These are phyloP conservation scores for Colletotrichum sp. DNA, from an alignment of 2,329 filamentous ascomycete genomes.

Conservation along the genomic window DNA sequence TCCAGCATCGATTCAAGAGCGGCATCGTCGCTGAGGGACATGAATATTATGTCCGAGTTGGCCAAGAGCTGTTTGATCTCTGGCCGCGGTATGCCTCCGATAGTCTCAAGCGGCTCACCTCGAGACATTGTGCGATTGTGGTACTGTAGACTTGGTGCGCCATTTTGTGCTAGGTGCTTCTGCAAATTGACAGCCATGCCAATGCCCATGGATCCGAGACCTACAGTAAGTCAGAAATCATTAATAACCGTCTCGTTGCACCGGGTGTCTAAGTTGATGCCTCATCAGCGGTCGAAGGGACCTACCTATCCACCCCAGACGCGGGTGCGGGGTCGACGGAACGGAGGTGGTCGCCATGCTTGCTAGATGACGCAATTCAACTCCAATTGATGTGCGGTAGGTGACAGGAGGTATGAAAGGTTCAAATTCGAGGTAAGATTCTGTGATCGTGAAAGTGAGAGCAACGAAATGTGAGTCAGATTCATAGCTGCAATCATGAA, in stretches of 20 bases:
- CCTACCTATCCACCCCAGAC: slow-evolving; percentile 17
- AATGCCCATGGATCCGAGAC: slow-evolving; percentile 57
- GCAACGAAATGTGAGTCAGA: not conserved
- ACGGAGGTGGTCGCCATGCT: not conserved
- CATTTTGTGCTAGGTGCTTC: slow-evolving; percentile 34
- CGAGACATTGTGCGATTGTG: slow-evolving; percentile 53
- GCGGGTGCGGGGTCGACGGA: not conserved
- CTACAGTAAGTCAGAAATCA: slow-evolving; percentile 20
- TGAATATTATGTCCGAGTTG: slow-evolving; percentile 38
- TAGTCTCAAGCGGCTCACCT: slow-evolving; percentile 33
- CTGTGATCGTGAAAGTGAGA: not conserved
- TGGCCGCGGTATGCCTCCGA: slow-evolving; percentile 30
- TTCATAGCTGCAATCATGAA: not conserved
- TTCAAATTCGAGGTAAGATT: rapidly evolving
- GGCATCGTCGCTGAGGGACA: slow-evolving; percentile 47
- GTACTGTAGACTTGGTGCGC: slow-evolving; percentile 36
- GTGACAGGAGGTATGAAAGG: rapidly evolving
- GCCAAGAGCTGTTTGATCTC: slow-evolving; percentile 30
- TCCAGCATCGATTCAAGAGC: slow-evolving; percentile 39
- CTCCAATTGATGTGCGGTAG: not conserved
- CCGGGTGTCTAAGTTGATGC: not conserved
- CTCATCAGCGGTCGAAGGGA: not conserved
- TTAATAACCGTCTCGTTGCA: not conserved
- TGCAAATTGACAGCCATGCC: slow-evolving; percentile 56
- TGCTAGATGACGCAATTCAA: not conserved